Percentiles rank a stretch among this genome's conserved stretches.
Evolutionary conservation across 305 asterid genomes (phyloP).

Genomic region (Fraxinus sp.): DNA sequence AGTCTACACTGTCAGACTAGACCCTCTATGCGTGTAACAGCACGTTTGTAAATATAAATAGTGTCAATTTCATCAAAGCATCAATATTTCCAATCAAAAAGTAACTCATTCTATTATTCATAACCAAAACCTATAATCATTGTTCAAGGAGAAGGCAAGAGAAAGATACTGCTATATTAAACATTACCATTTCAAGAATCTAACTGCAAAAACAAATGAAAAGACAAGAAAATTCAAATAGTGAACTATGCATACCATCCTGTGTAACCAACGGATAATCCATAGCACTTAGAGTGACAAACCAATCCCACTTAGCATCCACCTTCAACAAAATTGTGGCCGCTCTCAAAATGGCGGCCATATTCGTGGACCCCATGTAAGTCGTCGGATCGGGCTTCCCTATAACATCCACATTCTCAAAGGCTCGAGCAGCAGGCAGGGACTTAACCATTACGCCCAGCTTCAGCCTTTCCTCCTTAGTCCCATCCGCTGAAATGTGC

Average conservation of each 20-base stretch:
- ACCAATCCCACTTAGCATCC: conserved; percentile 93
- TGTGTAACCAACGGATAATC: conserved; percentile 93
- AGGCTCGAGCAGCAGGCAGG: conserved; percentile 70
- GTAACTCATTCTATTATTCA: neutral
- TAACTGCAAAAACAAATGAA: conserved; percentile 1
- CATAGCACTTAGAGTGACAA: conserved; percentile 74
- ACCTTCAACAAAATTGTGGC: conserved; percentile 75
- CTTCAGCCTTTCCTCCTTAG: conserved; percentile 68
- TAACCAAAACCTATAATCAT: neutral
- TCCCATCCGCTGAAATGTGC: conserved; percentile 77
- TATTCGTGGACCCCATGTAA: conserved; percentile 80
- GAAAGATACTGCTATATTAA: neutral
- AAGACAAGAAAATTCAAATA: conserved; percentile 8
- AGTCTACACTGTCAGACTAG: neutral
- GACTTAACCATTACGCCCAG: conserved; percentile 68
- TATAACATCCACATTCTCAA: conserved; percentile 92
- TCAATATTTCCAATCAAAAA: neutral
- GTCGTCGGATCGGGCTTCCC: conserved; percentile 97
- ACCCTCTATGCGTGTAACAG: neutral
- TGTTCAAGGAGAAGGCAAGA: neutral
- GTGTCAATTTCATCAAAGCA: conserved; percentile 13
- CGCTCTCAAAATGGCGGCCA: conserved; percentile 79
- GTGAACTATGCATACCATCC: conserved; percentile 62
- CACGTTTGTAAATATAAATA: neutral
- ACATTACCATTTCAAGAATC: conserved; percentile 13